Evolutionary conservation across 805 yeast species (phyloP), one percentile per base, ranked within the genome.

Genomic region (Candida silvatica): DNA sequence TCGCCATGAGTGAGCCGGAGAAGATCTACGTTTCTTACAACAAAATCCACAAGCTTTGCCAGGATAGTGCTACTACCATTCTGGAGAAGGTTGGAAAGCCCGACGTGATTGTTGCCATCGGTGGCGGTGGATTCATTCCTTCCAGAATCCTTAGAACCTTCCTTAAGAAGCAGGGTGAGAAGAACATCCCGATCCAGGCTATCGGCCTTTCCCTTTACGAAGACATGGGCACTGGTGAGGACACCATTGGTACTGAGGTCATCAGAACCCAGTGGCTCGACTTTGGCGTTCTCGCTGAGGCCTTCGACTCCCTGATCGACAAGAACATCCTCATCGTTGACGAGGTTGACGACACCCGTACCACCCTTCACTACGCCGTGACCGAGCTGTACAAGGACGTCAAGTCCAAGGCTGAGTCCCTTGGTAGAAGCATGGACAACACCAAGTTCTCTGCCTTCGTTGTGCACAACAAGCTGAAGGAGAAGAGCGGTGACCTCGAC

Each of bases 341-440:
- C 57, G 95, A 85, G 62, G 95, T 85, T 31, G 95, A 85, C 57
- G 95, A 85, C 55, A 83, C 94, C 17, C 80, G 95, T 67, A 85
- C 95, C 35, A 85, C 95, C 2, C 64, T 85, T 38, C 90, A 82
- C 54, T 85, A 84, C 51, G 94, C 94, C 3, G 71, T 84, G 27
- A 65, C 75, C 8, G 95, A 85, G 58, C 65, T 85, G 43, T 70
- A 77, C 54, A 75, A 77, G 54, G 81, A 74, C 44, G 77, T 83
- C 30, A 59, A 61, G 33, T 69, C 65, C 36, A 77, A 77, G 47
- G 84, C 84, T 43, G 62, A 59, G 40, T 65, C 67, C 48, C 61
- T 77, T 37, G 79, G 80, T 27, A 73, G 81, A 45, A 51, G 65
- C 36, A 58, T 70, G 45, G 83, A 76, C 47, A 57, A 62, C 41